Conservation (phyloP, 164 flowering plant genomes). For the Taxillus chinensis region DNA sequence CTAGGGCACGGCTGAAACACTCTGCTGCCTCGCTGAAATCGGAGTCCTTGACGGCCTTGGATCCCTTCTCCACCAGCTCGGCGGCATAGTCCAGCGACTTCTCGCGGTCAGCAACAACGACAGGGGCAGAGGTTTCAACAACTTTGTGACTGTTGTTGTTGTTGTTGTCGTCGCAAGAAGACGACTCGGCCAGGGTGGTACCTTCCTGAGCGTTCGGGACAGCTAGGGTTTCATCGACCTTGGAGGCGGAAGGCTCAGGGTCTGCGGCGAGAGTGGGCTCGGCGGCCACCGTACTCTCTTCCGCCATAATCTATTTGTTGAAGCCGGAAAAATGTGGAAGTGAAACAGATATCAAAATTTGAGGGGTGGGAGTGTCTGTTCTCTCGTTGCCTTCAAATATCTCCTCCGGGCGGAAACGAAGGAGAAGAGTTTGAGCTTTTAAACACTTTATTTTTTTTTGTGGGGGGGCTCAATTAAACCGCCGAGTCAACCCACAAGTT, state of each 20-base stretch:
- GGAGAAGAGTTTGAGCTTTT: too few relatives aligned
- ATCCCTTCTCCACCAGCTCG: constrained; percentile 62
- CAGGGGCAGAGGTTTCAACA: constrained; percentile 13
- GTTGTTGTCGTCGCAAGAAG: constrained; percentile 16
- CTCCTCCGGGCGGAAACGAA: too few relatives aligned
- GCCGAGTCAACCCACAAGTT: too few relatives aligned
- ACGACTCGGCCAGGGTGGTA: constrained; percentile 23
- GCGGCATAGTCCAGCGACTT: constrained; percentile 52
- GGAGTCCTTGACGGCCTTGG: constrained; percentile 34
- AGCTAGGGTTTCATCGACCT: constrained; percentile 7
- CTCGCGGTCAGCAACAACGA: constrained; percentile 24
- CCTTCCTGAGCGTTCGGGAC: constrained; percentile 16
- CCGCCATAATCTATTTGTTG: constrained; percentile 7
- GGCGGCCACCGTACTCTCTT: constrained; percentile 6
- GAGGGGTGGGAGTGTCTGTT: too few relatives aligned
- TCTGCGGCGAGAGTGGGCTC: background rate
- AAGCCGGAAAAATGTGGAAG: background rate
- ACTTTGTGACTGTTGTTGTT: constrained; percentile 1
- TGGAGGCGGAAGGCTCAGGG: constrained; percentile 6
- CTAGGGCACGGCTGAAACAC: constrained; percentile 86
- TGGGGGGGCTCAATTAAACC: too few relatives aligned
- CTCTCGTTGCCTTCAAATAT: too few relatives aligned
- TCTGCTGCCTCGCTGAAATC: constrained; percentile 67
- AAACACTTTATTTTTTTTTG: too few relatives aligned
- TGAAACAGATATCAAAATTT: too few relatives aligned